phyloP scores from a whole-genome alignment of 129 eudicot genomes.

The Flaveria sonorensis region DNA sequence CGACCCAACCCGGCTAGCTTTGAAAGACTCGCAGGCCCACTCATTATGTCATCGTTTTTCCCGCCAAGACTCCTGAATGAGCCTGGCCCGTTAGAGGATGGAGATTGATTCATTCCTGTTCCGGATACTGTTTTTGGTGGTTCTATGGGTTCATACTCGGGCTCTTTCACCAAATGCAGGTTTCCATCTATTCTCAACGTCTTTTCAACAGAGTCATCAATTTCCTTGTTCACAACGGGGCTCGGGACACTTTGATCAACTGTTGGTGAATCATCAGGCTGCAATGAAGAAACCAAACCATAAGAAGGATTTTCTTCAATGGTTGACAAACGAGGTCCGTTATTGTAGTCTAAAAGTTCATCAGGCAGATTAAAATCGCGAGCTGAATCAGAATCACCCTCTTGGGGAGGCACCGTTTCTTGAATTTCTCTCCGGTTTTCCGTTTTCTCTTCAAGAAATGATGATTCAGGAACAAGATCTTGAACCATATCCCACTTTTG shows the following conservation, averaged over 20 bases:
- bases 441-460: conserved; percentile 22
- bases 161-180: conserved; percentile 43
- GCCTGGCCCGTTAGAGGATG: conserved; percentile 66
- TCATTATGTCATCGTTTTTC: conserved; percentile 67
- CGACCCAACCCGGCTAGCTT: conserved; percentile 89
- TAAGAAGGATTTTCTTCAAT: conserved; percentile 51
- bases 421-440: conserved; percentile 39
- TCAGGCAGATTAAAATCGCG: conserved; percentile 57
- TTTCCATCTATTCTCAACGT: conserved; percentile 54
- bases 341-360: conserved; percentile 50
- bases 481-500: conserved; percentile 47
- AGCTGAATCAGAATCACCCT: conserved; percentile 28
- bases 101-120: conserved; percentile 40
- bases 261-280: conserved; percentile 33
- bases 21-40: conserved; percentile 84
- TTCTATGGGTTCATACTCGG: conserved; percentile 57
- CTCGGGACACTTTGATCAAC: conserved; percentile 22
- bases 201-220: conserved; percentile 50
- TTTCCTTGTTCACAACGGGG: conserved; percentile 35
- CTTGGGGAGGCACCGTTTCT: conserved; percentile 16
- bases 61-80: conserved; percentile 75
- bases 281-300: conserved; percentile 1
- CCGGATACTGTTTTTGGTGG: conserved; percentile 41
- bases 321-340: conserved; percentile 33
- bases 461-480: conserved; percentile 29